phyloP scores from a whole-genome alignment of 306 rosid species.

The Ormosia semicastrata region DNA sequence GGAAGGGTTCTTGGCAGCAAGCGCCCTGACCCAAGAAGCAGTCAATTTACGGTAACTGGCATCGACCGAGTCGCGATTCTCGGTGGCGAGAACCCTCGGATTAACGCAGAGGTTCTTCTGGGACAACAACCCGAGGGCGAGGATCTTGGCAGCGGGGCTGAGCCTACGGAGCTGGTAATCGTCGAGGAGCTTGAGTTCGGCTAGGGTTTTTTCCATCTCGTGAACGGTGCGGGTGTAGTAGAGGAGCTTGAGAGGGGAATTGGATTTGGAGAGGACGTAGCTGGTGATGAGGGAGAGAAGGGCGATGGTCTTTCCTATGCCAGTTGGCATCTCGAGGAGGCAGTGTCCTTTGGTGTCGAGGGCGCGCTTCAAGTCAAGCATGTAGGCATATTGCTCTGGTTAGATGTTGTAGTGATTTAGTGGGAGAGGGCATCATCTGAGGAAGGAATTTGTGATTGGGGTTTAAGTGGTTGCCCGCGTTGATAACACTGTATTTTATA shows the following conservation, averaged over 20 bases:
- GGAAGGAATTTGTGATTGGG: no score
- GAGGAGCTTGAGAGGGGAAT: slow-evolving; percentile 71
- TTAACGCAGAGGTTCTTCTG: slow-evolving; percentile 86
- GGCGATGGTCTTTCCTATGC: slow-evolving; percentile 90
- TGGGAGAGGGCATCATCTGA: no score
- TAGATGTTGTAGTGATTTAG: slow-evolving; percentile 85
- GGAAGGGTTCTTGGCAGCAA: slow-evolving; percentile 61
- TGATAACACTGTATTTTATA: no score
- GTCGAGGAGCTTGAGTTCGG: slow-evolving; percentile 78
- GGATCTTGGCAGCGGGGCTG: slow-evolving; percentile 61
- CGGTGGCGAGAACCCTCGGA: slow-evolving; percentile 48
- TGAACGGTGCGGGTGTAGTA: slow-evolving; percentile 97
- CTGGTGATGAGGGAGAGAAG: slow-evolving; percentile 81
- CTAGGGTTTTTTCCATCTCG: slow-evolving; percentile 95
- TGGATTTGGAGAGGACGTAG: slow-evolving; percentile 77
- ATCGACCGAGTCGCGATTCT: slow-evolving; percentile 84
- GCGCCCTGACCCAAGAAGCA: slow-evolving; percentile 85
- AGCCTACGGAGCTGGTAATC: slow-evolving; percentile 58
- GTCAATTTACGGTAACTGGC: slow-evolving; percentile 84
- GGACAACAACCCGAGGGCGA: slow-evolving; percentile 78
- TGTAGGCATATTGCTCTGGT: slow-evolving; percentile 88
- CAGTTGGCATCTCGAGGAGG: slow-evolving; percentile 91
- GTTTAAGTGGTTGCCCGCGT: no score
- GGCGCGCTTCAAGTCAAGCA: slow-evolving; percentile 84
- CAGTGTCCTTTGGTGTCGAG: slow-evolving; percentile 90